Evolutionary conservation across 345 rosid genomes (phyloP), one percentile per base, ranked within the genome.

Genomic region (Citrus trifoliata): DNA sequence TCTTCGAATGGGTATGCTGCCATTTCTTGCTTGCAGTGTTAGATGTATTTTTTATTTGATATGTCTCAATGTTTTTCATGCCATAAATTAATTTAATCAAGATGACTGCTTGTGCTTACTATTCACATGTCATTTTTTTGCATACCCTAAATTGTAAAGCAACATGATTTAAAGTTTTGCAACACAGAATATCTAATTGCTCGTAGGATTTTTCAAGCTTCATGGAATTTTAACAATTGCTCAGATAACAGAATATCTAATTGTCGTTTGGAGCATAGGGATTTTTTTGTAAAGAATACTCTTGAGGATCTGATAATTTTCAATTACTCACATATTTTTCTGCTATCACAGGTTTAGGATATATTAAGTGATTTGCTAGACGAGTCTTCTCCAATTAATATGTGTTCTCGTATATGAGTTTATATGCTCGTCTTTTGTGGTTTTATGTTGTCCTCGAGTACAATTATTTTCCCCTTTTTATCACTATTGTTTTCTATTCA

Each of bases 1-100:
- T 85, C 90, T 22, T 79, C 82, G 42, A 80, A 85, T 48, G 66
- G 93, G 93, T 90, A 83, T 64, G 78, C 53, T 25, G 10, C 22
- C 27, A 53, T 64, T 62, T 58, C 46, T 48, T 22, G 37, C 53
- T 77, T 71, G 5, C 28, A 53, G 53, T 59, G 8, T 8, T 71
- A 27, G 68, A 64, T 62, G 59, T 27, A 7, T 38, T 38, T 74
- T 40, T 74, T 40, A 18, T 37, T 38, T 61, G 30, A 38, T 27
- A 48, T 61, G 59, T 2, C 62, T 60, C 19, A 56, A 40, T 40
- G 8, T 2, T 72, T 48, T 60, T 58, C 25, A 48, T 19, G 71
- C 48, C 67, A 10, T 55, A 32, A 76, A 66, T 24, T 68, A 56
- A 73, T 21, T 21, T 33, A 22, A 21, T 35, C 35, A 46, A 25